A percentile compares a stretch with the other conserved stretches of the same genome.
phyloP scores from a whole-genome alignment of 805 yeast genomes.

The Wickerhamiella sorbophila region DNA sequence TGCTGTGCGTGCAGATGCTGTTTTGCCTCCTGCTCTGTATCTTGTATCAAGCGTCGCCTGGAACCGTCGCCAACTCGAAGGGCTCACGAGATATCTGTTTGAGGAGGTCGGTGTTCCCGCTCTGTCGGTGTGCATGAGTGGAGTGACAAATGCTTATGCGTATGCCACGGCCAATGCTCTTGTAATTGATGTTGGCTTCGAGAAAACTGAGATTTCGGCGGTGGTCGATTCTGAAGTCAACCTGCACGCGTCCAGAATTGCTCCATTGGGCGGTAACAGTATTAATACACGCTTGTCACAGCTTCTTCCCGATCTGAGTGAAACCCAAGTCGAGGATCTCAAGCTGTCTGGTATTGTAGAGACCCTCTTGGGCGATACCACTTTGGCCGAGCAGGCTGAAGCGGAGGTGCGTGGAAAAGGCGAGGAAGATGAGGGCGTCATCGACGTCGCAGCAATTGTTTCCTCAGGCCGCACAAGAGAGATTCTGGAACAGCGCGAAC shows the following conservation, averaged over 20 bases:
- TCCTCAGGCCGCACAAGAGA: slow-evolving; percentile 64
- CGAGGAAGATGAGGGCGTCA: slow-evolving; percentile 50
- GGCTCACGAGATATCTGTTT: slow-evolving; percentile 57
- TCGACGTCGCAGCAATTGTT: slow-evolving; percentile 83
- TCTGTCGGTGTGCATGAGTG: slow-evolving; percentile 50
- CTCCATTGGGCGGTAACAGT: slow-evolving; percentile 46
- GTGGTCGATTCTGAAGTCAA: slow-evolving; percentile 58
- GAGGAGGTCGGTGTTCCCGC: slow-evolving; percentile 62
- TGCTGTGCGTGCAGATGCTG: slow-evolving; percentile 26
- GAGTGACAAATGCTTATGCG: slow-evolving; percentile 62
- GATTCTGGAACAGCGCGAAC: slow-evolving; percentile 50
- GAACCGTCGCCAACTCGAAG: slow-evolving; percentile 55
- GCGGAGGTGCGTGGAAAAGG: slow-evolving; percentile 19
- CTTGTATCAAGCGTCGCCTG: slow-evolving; percentile 54
- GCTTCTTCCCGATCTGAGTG: slow-evolving; percentile 43
- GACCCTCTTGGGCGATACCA: slow-evolving; percentile 49
- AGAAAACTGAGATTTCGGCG: slow-evolving; percentile 64
- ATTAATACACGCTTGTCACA: slow-evolving; percentile 42
- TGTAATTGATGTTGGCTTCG: slow-evolving; percentile 68
- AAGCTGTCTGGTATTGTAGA: slow-evolving; percentile 68
- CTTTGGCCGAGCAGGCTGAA: slow-evolving; percentile 43
- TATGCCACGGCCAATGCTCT: slow-evolving; percentile 46
- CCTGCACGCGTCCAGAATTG: slow-evolving; percentile 36
- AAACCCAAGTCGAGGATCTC: slow-evolving; percentile 53
- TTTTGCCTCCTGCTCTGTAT: slow-evolving; percentile 46